phyloP scores from a whole-genome alignment of 2,329 filamentous ascomycete genomes.

The Ophiocordyceps sinensis region DNA sequence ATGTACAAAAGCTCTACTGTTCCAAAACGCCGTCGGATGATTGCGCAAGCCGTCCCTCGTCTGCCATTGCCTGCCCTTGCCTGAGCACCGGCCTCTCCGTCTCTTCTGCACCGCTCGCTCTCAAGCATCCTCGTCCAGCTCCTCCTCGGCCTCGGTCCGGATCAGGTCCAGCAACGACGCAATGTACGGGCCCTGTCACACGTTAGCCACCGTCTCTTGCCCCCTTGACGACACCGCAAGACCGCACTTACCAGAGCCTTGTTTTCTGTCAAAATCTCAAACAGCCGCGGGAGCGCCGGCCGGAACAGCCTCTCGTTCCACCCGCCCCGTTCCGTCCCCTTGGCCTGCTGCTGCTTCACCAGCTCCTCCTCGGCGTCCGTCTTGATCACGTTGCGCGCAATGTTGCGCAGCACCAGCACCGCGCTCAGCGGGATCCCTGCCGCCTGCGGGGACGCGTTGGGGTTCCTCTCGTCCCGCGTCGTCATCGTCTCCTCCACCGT shows the following conservation, averaged over 20 bases:
- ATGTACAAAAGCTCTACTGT: background rate
- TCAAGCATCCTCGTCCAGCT: constrained; percentile 2
- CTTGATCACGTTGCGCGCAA: constrained; percentile 53
- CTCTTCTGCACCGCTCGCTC: no score
- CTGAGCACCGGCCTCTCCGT: background rate
- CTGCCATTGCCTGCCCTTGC: background rate
- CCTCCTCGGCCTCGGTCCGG: constrained; percentile 13
- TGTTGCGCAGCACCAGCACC: constrained; percentile 63
- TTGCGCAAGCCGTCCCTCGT: background rate
- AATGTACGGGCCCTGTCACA: constrained; percentile 22
- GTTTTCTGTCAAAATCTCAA: constrained; percentile 58
- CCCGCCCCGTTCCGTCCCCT: constrained; percentile 29
- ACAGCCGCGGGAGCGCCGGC: constrained; percentile 48
- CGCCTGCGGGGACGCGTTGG: constrained; percentile 44
- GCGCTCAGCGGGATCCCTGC: constrained; percentile 68
- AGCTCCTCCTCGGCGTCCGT: constrained; percentile 43
- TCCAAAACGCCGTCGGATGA: background rate
- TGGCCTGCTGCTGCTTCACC: constrained; percentile 28
- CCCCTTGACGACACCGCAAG: background rate
- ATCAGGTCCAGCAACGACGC: constrained; percentile 25
- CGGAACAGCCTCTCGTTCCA: constrained; percentile 58
- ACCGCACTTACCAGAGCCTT: constrained; percentile 35
- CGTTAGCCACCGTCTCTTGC: constrained; percentile 4
- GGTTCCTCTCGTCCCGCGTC: constrained; percentile 42
- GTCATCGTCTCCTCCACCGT: constrained; percentile 41